Conservation (phyloP, 805 yeast genomes). For the Nadsonia fulvescens region DNA sequence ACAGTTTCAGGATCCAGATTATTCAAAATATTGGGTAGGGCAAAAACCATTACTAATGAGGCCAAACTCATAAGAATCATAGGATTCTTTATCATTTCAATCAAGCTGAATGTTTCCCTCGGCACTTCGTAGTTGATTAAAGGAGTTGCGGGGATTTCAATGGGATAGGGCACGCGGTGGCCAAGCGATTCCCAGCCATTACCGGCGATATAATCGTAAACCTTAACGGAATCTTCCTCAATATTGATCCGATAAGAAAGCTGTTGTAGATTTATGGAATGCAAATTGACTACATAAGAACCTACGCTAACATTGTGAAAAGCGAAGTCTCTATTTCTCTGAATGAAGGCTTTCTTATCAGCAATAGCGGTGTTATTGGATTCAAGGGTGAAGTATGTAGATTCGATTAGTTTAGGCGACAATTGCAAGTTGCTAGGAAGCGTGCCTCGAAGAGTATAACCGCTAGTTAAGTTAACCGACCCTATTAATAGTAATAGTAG, state of each 20-base stretch:
- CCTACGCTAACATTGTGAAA: conserved; percentile 14
- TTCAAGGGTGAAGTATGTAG: too few relatives aligned
- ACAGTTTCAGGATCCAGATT: conserved; percentile 20
- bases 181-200: conserved; percentile 15
- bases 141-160: conserved; percentile 13
- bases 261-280: conserved; percentile 9
- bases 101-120: conserved; percentile 16
- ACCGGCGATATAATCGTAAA: conserved; percentile 14
- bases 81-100: conserved; percentile 18
- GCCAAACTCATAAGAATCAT: conserved; percentile 19
- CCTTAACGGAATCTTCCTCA: conserved; percentile 12
- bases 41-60: conserved; percentile 17
- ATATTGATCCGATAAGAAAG: conserved; percentile 11
- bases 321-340: conserved; percentile 10
- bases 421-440: too few relatives aligned
- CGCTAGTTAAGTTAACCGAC: too few relatives aligned
- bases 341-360: conserved; percentile 4
- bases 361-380: too few relatives aligned
- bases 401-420: too few relatives aligned
- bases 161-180: conserved; percentile 17
- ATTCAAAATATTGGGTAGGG: conserved; percentile 16
- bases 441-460: too few relatives aligned
- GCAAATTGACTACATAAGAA: conserved; percentile 11
- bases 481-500: too few relatives aligned
- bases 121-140: conserved; percentile 13